Evolutionary conservation across 768 basidiomycete species (phyloP).

Genomic region (Lactifluus echinatus): DNA sequence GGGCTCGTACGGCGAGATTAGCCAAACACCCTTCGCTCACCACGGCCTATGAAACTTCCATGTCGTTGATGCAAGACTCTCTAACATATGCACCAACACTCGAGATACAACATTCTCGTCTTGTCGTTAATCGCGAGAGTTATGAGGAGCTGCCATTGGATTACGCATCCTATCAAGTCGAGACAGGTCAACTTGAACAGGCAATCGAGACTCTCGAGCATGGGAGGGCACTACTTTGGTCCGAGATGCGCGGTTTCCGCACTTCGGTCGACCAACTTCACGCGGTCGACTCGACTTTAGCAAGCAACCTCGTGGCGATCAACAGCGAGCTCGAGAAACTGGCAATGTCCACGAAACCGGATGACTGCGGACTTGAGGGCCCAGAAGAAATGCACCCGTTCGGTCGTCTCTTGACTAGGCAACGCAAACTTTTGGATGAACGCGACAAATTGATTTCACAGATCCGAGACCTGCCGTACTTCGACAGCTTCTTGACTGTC

Average conservation of each 20-base stretch:
- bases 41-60: not conserved
- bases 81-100: not conserved
- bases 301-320: not conserved
- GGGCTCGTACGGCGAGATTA: not conserved
- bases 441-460: not conserved
- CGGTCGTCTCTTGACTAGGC: not conserved
- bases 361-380: not conserved
- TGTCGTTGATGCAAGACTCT: not conserved
- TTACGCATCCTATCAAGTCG: too few species aligned
- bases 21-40: not conserved
- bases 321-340: not conserved
- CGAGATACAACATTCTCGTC: not conserved
- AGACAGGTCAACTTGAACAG: too few species aligned
- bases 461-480: not conserved
- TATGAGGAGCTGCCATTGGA: not conserved
- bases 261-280: not conserved
- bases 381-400: not conserved
- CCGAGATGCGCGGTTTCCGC: not conserved
- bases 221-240: not conserved
- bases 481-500: not conserved
- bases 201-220: too few species aligned
- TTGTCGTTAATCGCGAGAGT: not conserved
- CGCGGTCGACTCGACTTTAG: not conserved
- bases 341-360: not conserved
- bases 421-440: not conserved